Base-by-base conservation (phyloP, 2,329 filamentous ascomycete species). In the Balansia obtecta region DNA sequence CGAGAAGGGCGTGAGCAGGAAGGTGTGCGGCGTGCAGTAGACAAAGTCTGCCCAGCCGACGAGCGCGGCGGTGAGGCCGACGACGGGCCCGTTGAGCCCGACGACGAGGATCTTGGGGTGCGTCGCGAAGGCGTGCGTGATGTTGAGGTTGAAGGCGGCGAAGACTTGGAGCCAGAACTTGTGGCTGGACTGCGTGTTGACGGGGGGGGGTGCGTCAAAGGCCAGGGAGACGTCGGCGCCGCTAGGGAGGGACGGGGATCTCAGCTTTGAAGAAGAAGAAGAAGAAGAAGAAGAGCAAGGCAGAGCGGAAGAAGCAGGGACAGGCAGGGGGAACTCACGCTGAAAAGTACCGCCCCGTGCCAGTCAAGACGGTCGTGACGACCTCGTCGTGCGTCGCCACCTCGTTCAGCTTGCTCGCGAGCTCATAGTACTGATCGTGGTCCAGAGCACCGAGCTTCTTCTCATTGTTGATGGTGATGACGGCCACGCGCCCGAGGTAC, bases 61-160 rank as follows among this genome's bases (percentile, higher is more conserved):
- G 0, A 97, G 70, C 0, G 91, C 90, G 1, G 91, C 93, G 2
- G 85, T 86, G 33, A 97, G 82, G 6, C 93, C 93, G 49, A 98
- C 77, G 11, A 83, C 89, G 6, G 93, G 93, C 3, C 91, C 93
- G 70, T 97, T 97, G 57, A 97, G 82, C 0, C 88, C 93, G 0
- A 84, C 83, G 53, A 97, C 79, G 22, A 97, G 85, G 68, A 97
- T 86, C 71, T 97, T 96, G 59, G 89, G 87, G 70, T 97, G 93
- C 13, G 82, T 83, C 73, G 93, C 90, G 72, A 97, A 95, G 59
- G 88, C 84, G 60, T 88, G 84, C 2, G 90, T 93, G 60, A 88
- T 79, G 75, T 95, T 86, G 51, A 96, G 79, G 74, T 97, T 97
- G 74, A 86, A 85, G 57, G 84, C 74, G 11, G 88, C 85, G 68